Percentiles rank a stretch among this genome's conserved stretches.
These are phyloP conservation scores for Rhodotorula toruloides DNA, from an alignment of 768 basidiomycete genomes.

Conservation along the genomic window DNA sequence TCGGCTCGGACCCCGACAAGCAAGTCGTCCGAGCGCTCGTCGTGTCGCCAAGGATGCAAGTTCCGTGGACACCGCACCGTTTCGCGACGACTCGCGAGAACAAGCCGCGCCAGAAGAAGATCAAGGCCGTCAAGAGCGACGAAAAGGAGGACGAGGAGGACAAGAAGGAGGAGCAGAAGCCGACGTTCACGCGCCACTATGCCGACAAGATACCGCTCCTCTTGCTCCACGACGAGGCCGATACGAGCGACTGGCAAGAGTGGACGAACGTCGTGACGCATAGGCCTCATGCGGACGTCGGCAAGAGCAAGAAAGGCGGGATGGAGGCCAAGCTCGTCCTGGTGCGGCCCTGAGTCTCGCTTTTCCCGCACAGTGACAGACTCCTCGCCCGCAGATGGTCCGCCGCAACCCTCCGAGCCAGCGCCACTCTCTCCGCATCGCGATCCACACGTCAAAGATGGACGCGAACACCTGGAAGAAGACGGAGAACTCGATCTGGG, in stretches of 20 bases:
- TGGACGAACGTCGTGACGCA: neutral
- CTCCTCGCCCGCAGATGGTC: neutral
- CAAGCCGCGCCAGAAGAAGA: neutral
- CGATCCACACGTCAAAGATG: neutral
- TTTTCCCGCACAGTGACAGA: neutral
- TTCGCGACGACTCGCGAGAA: slow-evolving; percentile 4
- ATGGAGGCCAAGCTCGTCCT: neutral
- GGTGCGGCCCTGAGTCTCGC: neutral
- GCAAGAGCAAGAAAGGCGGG: neutral
- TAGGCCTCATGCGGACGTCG: neutral
- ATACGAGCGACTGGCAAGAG: too few species aligned
- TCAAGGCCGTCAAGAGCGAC: neutral
- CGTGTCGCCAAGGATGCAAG: neutral
- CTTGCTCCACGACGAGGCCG: neutral
- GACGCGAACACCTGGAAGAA: neutral
- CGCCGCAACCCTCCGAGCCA: neutral
- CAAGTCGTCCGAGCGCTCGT: neutral
- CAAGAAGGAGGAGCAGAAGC: neutral
- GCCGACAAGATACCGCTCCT: neutral
- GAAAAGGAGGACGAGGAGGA: neutral
- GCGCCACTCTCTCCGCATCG: slow-evolving; percentile 9
- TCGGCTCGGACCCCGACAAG: neutral
- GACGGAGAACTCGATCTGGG: neutral
- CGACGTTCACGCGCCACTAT: neutral
- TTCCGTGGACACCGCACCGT: neutral